phyloP scores from a whole-genome alignment of 179 eudicot genomes.

The Patellifolia procumbens region DNA sequence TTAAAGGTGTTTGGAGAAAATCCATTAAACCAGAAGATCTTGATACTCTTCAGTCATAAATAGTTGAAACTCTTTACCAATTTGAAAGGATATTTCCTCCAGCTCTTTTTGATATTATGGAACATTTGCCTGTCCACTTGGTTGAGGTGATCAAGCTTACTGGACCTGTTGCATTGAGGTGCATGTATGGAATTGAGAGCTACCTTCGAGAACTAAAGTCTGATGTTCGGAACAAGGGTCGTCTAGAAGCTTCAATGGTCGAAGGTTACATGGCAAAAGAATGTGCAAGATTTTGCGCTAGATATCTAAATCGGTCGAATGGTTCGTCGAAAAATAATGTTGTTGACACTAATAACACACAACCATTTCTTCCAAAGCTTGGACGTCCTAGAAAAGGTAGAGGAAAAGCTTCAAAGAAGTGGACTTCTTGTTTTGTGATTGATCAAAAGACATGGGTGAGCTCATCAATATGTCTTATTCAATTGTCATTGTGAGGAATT shows the following conservation, averaged over 20 bases:
- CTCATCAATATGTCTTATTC: constrained; percentile 18
- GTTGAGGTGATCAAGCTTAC: neutral
- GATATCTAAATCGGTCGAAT: constrained; percentile 26
- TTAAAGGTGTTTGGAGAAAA: neutral
- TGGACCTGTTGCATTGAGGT: constrained; percentile 4
- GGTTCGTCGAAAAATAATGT: too few relatives aligned
- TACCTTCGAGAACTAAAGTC: neutral
- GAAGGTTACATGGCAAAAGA: neutral
- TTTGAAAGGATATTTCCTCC: neutral
- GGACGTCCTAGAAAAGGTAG: neutral
- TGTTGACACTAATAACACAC: neutral
- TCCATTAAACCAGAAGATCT: neutral
- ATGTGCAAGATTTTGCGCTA: neutral
- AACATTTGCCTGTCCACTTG: neutral
- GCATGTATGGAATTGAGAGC: constrained; percentile 24
- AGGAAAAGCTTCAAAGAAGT: constrained; percentile 4
- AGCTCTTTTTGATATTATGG: neutral
- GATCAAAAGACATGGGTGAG: neutral
- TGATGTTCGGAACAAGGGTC: too few relatives aligned
- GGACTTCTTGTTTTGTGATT: neutral
- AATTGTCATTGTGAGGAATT: constrained; percentile 12
- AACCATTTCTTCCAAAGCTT: neutral
- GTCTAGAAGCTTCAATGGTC: neutral
- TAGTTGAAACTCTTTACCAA: neutral
- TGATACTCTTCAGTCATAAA: neutral